Percentiles rank a stretch among this genome's conserved stretches.
phyloP scores from a whole-genome alignment of 768 basidiomycete species.

The Rhodotorula babjevae region DNA sequence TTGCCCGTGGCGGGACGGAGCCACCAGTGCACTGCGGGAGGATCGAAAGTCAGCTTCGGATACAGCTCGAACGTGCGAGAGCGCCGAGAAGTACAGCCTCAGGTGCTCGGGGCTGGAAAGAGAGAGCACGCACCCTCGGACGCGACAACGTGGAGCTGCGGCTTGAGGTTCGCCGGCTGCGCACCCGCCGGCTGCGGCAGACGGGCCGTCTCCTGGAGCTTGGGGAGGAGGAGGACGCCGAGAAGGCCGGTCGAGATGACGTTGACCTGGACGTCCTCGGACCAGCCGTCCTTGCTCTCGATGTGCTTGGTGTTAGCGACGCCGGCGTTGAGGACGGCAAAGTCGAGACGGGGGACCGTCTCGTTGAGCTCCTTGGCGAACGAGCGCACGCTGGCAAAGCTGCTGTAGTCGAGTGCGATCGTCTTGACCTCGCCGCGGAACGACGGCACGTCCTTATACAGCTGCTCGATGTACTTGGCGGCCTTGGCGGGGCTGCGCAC shows the following conservation, averaged over 20 bases:
- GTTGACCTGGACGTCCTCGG: not conserved
- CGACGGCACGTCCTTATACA: not conserved
- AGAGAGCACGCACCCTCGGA: not conserved
- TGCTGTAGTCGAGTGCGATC: not conserved
- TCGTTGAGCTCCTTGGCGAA: not conserved
- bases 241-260: not conserved
- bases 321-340: not conserved
- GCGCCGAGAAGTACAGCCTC: too few relatives aligned
- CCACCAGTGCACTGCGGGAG: not conserved
- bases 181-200: not conserved
- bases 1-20: not conserved
- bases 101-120: not conserved
- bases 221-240: not conserved
- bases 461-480: not conserved
- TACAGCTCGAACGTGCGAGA: too few relatives aligned
- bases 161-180: not conserved
- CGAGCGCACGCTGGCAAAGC: not conserved
- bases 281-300: not conserved
- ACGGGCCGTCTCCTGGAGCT: not conserved
- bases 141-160: not conserved
- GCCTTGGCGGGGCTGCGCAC: not conserved
- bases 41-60: not conserved
- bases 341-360: not conserved
- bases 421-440: slow-evolving; percentile 4
- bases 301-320: not conserved